phyloP scores from a whole-genome alignment of 352 stramenopile genomes.

The Globisporangium middletonii region DNA sequence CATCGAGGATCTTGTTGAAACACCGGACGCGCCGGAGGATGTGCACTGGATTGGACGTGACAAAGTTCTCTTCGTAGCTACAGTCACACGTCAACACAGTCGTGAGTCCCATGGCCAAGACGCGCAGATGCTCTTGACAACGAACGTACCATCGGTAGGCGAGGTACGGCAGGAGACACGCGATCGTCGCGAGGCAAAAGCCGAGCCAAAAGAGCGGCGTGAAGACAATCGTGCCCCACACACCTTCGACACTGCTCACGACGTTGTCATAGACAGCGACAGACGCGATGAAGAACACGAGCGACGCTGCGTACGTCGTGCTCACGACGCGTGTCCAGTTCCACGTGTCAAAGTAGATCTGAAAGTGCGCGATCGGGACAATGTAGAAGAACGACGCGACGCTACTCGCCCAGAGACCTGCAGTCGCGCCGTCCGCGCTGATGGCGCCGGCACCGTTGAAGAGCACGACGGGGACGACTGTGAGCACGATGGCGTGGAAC shows the following conservation, averaged over 20 bases:
- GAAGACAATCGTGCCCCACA: constrained; percentile 26
- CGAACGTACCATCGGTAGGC: constrained; percentile 51
- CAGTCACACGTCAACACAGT: neutral
- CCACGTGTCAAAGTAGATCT: constrained; percentile 78
- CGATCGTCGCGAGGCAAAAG: constrained; percentile 31
- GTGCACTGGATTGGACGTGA: constrained; percentile 62
- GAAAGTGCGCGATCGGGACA: constrained; percentile 90
- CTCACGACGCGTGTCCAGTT: constrained; percentile 56
- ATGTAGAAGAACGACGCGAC: constrained; percentile 92
- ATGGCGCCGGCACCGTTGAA: constrained; percentile 50
- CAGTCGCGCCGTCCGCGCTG: constrained; percentile 25
- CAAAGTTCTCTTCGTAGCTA: constrained; percentile 75
- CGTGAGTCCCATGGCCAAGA: neutral
- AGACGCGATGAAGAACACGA: constrained; percentile 42
- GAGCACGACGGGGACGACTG: constrained; percentile 43
- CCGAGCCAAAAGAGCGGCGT: constrained; percentile 58
- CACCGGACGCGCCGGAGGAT: constrained; percentile 62
- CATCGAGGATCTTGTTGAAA: constrained; percentile 71
- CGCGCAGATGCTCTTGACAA: neutral
- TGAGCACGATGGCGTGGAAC: constrained; percentile 60
- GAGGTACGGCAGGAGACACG: constrained; percentile 57
- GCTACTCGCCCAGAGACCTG: constrained; percentile 85
- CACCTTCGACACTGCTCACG: constrained; percentile 34
- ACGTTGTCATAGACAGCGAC: constrained; percentile 56
- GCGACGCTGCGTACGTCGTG: constrained; percentile 37